Percentiles rank a stretch among this genome's conserved stretches.
Conservation (phyloP, 352 stramenopile species). For the Phytopythium aichiense region DNA sequence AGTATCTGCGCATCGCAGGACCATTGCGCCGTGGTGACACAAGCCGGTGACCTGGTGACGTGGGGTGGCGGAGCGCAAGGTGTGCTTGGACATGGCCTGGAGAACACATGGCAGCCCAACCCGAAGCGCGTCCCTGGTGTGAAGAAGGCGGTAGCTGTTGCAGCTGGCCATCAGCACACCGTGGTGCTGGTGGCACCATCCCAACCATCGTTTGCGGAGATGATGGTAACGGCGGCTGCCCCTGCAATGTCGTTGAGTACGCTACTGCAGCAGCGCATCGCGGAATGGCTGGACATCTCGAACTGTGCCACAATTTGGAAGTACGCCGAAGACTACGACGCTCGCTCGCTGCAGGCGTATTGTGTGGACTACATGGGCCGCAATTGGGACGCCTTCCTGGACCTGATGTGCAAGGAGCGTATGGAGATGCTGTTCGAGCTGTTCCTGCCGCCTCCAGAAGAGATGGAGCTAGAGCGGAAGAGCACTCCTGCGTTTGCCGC, state of each 20-base stretch:
- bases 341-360: constrained; percentile 34
- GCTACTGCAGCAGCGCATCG: constrained; percentile 46
- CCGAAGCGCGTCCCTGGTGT: constrained; percentile 73
- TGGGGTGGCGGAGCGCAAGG: constrained; percentile 71
- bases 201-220: constrained; percentile 19
- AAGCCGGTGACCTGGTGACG: constrained; percentile 61
- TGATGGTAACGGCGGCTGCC: not conserved
- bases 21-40: constrained; percentile 70
- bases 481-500: not conserved
- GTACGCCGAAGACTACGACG: constrained; percentile 50
- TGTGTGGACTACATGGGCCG: constrained; percentile 58
- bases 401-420: constrained; percentile 51
- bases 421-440: constrained; percentile 64
- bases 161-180: constrained; percentile 71
- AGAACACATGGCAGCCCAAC: constrained; percentile 72
- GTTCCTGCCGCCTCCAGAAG: constrained; percentile 37
- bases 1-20: constrained; percentile 72
- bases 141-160: constrained; percentile 68
- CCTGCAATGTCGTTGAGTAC: constrained; percentile 23
- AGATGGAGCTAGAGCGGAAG: constrained; percentile 17
- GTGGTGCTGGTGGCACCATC: constrained; percentile 57
- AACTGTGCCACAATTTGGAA: constrained; percentile 61
- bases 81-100: constrained; percentile 61
- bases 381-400: constrained; percentile 76
- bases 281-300: constrained; percentile 45